These are phyloP conservation scores for Dryas alaskensis DNA, from an alignment of 306 rosid genomes.

Conservation along the genomic window DNA sequence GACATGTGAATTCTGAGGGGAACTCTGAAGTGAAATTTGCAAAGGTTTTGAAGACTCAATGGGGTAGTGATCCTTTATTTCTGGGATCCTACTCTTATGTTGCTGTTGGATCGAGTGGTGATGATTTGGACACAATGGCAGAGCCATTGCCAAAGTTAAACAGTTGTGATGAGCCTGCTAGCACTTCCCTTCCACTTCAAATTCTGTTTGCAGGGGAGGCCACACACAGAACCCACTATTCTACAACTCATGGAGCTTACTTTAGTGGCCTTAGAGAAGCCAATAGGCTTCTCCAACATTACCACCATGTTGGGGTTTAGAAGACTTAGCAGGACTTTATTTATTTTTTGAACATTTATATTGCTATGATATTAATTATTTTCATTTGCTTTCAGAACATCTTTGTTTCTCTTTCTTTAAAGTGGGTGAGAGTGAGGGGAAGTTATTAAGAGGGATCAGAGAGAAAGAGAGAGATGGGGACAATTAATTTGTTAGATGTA, in stretches of 20 bases:
- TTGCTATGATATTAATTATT: constrained; percentile 50
- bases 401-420: constrained; percentile 40
- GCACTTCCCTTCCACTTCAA: constrained; percentile 56
- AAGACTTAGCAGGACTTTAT: constrained; percentile 23
- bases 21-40: constrained; percentile 45
- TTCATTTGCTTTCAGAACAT: constrained; percentile 49
- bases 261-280: constrained; percentile 98
- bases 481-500: constrained; percentile 42
- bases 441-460: constrained; percentile 31
- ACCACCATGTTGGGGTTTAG: constrained; percentile 61
- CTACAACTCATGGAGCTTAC: constrained; percentile 99
- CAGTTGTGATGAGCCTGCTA: constrained; percentile 18
- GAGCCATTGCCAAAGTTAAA: constrained; percentile 73
- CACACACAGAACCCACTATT: constrained; percentile 94
- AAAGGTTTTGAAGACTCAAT: constrained; percentile 62
- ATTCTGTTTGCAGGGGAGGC: constrained; percentile 98
- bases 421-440: constrained; percentile 39
- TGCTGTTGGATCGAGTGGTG: constrained; percentile 86
- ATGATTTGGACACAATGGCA: constrained; percentile 78
- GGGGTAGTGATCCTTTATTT: constrained; percentile 87
- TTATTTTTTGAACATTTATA: constrained; percentile 31
- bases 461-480: constrained; percentile 44
- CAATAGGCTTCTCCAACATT: constrained; percentile 85
- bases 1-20: constrained; percentile 35
- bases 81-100: constrained; percentile 85